These are phyloP conservation scores for Quercus phellos DNA, from an alignment of 331 rosid species.

Conservation along the genomic window DNA sequence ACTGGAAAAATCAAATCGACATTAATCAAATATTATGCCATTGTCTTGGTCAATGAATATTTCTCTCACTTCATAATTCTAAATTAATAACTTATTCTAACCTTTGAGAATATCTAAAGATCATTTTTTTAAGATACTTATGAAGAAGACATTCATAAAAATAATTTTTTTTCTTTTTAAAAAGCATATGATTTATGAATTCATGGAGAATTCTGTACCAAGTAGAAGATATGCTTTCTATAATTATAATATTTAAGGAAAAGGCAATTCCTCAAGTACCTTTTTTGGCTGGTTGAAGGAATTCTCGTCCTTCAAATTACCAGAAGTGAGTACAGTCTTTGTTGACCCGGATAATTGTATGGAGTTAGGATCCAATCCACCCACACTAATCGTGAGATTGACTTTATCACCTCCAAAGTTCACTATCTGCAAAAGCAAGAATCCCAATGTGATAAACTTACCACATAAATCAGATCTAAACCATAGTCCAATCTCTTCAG, in stretches of 20 bases:
- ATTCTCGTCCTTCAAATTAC: constrained; percentile 72
- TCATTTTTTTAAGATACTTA: not conserved
- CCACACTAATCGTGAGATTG: constrained; percentile 44
- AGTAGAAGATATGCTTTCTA: not conserved
- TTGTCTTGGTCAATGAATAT: no score
- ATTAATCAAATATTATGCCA: no score
- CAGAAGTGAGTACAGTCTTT: constrained; percentile 60
- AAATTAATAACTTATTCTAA: not conserved
- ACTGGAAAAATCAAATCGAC: not conserved
- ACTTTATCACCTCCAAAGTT: constrained; percentile 58
- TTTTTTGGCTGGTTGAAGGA: constrained; percentile 66
- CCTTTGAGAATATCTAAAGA: not conserved
- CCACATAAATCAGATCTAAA: not conserved
- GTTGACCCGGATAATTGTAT: constrained; percentile 42
- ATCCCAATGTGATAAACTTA: constrained; percentile 2
- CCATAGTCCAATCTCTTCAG: not conserved
- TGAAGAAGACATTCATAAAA: not conserved
- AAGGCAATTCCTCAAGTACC: constrained; percentile 37
- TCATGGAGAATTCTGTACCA: not conserved
- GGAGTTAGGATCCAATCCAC: constrained; percentile 48
- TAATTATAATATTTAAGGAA: not conserved
- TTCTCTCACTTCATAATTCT: no score
- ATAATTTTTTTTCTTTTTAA: no score
- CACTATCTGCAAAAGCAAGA: constrained; percentile 56
- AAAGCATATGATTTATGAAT: no score